Evolutionary conservation across 768 basidiomycete genomes (phyloP).

Genomic region (Lentinula sp.): DNA sequence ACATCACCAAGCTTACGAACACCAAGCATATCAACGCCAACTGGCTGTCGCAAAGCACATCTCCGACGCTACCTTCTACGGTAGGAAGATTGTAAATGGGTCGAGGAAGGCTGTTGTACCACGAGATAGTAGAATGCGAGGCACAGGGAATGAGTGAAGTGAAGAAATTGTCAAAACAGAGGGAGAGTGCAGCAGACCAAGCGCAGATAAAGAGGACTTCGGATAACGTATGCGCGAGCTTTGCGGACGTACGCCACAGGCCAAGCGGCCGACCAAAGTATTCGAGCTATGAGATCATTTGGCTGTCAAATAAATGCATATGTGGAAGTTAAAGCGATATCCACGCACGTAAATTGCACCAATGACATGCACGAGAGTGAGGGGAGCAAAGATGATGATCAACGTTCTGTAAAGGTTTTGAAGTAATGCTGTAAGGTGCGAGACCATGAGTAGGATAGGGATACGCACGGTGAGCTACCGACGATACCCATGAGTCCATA

Average conservation of each 20-base stretch:
- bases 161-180: constrained; percentile 90
- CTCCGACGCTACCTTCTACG: constrained; percentile 40
- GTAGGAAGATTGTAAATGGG: constrained; percentile 37
- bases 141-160: constrained; percentile 81
- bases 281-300: constrained; percentile 54
- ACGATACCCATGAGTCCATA: constrained; percentile 59
- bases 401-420: constrained; percentile 45
- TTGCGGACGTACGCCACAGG: constrained; percentile 85
- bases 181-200: constrained; percentile 88
- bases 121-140: constrained; percentile 47
- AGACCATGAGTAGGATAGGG: background rate
- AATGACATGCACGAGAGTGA: constrained; percentile 83
- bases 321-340: background rate
- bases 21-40: constrained; percentile 75
- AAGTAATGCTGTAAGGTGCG: background rate
- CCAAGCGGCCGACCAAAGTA: constrained; percentile 91
- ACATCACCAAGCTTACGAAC: constrained; percentile 69
- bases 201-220: constrained; percentile 90
- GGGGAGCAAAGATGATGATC: constrained; percentile 79
- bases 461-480: constrained; percentile 74
- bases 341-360: constrained; percentile 73
- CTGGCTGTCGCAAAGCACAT: constrained; percentile 68
- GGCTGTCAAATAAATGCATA: constrained; percentile 4
- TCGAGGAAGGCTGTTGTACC: constrained; percentile 70
- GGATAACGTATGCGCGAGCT: constrained; percentile 79